Base-by-base conservation (phyloP, 2,329 filamentous ascomycete genomes). In the Cercospora sp. region DNA sequence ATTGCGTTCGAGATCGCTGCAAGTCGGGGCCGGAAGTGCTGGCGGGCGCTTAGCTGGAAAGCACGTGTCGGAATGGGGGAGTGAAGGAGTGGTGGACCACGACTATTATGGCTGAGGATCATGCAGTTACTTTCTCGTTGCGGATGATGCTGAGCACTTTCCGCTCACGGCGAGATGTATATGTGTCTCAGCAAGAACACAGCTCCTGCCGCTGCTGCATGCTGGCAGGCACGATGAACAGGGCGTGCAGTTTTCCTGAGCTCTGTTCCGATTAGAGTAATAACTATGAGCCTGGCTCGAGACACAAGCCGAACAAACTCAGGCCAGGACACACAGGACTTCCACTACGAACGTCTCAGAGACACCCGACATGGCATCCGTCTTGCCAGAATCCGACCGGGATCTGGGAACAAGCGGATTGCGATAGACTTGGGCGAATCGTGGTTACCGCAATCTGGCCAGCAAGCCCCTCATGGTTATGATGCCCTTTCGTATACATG, bases 401-500 rank as follows among this genome's bases (percentile, higher is more conserved):
- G 74, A 3, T 72, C 55, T 26, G 74, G 75, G 18, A 72, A 64
- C 28, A 72, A 73, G 57, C 72, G 71, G 30, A 68, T 77, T 13
- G 60, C 72, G 30, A 75, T 76, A 58, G 65, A 72, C 53, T 67
- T 76, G 23, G 65, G 73, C 23, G 75, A 77, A 18, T 71, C 72
- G 18, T 75, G 67, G 63, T 67, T 77, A 4, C 71, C 68, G 9
- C 68, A 68, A 13, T 65, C 69, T 23, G 66, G 69, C 10, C 68
- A 73, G 26, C 66, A 63, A 12, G 59, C 64, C 1, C 62, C 57
- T 51, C 58, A 63, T 9, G 40, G 60, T 26, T 77, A 78, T 55
- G 74, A 77, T 71, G 75, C 76, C 2, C 66, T 77, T 12, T 76
- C 74, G 1, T 76, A 78, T 51, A 74, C 73, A 5, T 78, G 75